Conservation (phyloP, 2,329 filamentous ascomycete species). For the Ophiosphaerella herpotricha region DNA sequence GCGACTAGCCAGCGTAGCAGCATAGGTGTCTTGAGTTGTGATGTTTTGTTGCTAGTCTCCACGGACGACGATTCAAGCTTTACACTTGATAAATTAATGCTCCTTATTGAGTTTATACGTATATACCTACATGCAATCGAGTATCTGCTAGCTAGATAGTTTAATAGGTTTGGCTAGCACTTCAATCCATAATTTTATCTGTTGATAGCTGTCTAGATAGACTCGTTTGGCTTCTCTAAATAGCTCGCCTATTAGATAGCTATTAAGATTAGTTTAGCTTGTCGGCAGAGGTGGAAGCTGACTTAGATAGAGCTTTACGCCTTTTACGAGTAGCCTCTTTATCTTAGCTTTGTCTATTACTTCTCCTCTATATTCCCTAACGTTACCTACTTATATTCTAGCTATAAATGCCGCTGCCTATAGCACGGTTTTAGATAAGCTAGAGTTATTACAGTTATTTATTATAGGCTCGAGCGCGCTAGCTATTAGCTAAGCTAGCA, state of each 20-base stretch:
- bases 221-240: no score
- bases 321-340: no score
- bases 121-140: constrained; percentile 10
- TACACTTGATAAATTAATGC: constrained; percentile 10
- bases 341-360: no score
- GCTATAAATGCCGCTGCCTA: constrained; percentile 6
- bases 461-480: neutral
- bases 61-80: constrained; percentile 15
- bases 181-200: neutral
- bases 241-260: no score
- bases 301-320: no score
- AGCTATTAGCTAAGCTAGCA: neutral
- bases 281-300: no score
- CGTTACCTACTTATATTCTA: neutral
- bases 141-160: neutral
- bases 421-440: neutral
- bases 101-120: constrained; percentile 8
- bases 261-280: no score
- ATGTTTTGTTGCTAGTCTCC: constrained; percentile 16
- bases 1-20: neutral
- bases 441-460: no score
- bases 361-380: neutral
- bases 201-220: no score
- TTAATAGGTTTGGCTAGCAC: neutral
- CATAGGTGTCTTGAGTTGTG: no score